Percentiles rank a stretch among this genome's conserved stretches.
These are phyloP conservation scores for Ogataea corticis DNA, from an alignment of 805 yeast genomes.

Conservation along the genomic window DNA sequence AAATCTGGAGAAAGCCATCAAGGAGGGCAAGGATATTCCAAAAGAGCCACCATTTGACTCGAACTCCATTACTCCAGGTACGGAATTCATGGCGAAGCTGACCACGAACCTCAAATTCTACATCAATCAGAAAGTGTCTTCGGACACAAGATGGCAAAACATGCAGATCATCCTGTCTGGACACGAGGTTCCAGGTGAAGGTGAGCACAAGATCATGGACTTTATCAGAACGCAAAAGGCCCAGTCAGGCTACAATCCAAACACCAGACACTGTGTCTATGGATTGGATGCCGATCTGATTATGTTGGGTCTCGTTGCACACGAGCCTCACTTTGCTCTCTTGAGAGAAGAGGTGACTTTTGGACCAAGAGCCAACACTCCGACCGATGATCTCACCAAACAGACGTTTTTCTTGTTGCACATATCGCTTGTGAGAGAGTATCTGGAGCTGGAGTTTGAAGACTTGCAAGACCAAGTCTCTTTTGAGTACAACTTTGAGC, in stretches of 20 bases:
- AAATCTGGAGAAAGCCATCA: conserved; percentile 69
- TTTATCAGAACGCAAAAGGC: conserved; percentile 78
- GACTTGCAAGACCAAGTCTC: conserved; percentile 63
- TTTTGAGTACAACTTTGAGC: conserved; percentile 81
- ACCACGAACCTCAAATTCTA: conserved; percentile 82
- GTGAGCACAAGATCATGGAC: conserved; percentile 97
- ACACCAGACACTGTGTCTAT: conserved; percentile 89
- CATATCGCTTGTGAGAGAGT: conserved; percentile 85
- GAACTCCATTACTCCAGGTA: conserved; percentile 94
- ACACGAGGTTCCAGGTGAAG: conserved; percentile 98
- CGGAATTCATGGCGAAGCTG: conserved; percentile 91
- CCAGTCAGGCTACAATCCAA: conserved; percentile 71
- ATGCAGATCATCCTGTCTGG: conserved; percentile 80
- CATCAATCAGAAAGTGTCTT: conserved; percentile 82
- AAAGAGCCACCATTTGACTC: conserved; percentile 87
- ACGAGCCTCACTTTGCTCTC: conserved; percentile 93
- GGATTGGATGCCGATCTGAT: conserved; percentile 96
- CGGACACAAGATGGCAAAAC: conserved; percentile 84
- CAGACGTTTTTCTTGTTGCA: conserved; percentile 85
- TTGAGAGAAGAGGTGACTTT: conserved; percentile 94
- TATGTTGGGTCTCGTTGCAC: conserved; percentile 87
- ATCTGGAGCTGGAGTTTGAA: conserved; percentile 79
- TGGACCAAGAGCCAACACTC: conserved; percentile 47
- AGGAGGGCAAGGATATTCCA: conserved; percentile 72
- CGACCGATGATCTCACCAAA: conserved; percentile 55